Percentiles rank a stretch among this genome's conserved stretches.
Evolutionary conservation across 768 basidiomycete genomes (phyloP).

Genomic region (Gyrodon lividus): DNA sequence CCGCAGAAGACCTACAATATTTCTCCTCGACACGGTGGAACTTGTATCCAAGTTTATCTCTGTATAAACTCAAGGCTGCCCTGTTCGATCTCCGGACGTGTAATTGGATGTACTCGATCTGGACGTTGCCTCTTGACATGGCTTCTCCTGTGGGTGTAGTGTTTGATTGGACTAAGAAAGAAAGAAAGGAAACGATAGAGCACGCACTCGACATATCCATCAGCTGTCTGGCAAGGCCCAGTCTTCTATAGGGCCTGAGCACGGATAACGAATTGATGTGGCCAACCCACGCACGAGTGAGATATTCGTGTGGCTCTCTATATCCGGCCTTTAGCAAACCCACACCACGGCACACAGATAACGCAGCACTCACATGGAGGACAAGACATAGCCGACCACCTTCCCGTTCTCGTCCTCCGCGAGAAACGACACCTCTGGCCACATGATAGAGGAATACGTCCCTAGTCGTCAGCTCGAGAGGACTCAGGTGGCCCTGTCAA

Average conservation of each 20-base stretch:
- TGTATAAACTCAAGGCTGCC: slow-evolving; percentile 22
- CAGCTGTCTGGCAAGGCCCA: slow-evolving; percentile 25
- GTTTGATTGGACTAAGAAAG: background rate
- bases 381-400: slow-evolving; percentile 56
- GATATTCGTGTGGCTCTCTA: slow-evolving; percentile 25
- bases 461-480: slow-evolving; percentile 32
- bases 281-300: slow-evolving; percentile 15
- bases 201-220: slow-evolving; percentile 29
- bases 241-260: slow-evolving; percentile 28
- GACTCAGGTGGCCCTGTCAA: background rate
- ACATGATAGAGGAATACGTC: slow-evolving; percentile 44
- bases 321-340: slow-evolving; percentile 1
- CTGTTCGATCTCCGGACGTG: slow-evolving; percentile 31
- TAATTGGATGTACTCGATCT: slow-evolving; percentile 23
- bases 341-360: background rate
- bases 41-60: slow-evolving; percentile 23
- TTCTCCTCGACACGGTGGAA: slow-evolving; percentile 10
- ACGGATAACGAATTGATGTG: slow-evolving; percentile 31
- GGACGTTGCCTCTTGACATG: slow-evolving; percentile 17
- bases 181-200: background rate
- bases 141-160: slow-evolving; percentile 19
- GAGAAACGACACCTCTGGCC: slow-evolving; percentile 55
- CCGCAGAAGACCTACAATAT: slow-evolving; percentile 25
- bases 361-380: slow-evolving; percentile 44
- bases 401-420: slow-evolving; percentile 49